phyloP scores from a whole-genome alignment of 371 early-diverging fungal genomes.

The Saksenaea oblongispora region DNA sequence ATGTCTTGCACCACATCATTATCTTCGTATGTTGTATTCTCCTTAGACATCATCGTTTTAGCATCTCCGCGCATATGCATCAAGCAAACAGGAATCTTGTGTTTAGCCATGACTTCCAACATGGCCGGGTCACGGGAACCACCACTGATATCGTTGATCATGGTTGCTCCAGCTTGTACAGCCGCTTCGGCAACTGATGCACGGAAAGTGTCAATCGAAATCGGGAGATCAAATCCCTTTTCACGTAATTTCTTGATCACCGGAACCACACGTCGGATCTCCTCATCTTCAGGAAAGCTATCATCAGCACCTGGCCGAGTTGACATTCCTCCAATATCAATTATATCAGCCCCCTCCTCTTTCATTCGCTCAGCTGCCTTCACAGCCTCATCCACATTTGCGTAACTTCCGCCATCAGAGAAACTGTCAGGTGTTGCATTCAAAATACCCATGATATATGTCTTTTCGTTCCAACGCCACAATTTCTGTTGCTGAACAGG shows the following conservation, averaged over 20 bases:
- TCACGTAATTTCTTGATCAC: conserved; percentile 79
- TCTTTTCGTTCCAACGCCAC: conserved; percentile 69
- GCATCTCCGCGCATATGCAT: conserved; percentile 98
- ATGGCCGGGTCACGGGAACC: conserved; percentile 84
- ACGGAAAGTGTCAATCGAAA: conserved; percentile 94
- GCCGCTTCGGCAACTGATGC: conserved; percentile 83
- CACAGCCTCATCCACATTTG: conserved; percentile 68
- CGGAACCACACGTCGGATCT: conserved; percentile 84
- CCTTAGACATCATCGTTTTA: conserved; percentile 82
- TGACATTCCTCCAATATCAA: conserved; percentile 97
- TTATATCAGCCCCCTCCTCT: conserved; percentile 84
- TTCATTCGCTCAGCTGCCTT: conserved; percentile 72
- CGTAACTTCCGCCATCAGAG: conserved; percentile 87
- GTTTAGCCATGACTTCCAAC: conserved; percentile 76
- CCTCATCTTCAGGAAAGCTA: conserved; percentile 77
- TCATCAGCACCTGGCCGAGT: conserved; percentile 90
- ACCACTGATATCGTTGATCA: conserved; percentile 96
- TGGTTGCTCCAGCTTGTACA: conserved; percentile 78
- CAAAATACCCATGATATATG: conserved; percentile 94
- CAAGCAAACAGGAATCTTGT: conserved; percentile 85
- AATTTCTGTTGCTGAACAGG: conserved; percentile 51
- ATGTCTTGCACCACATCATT: conserved; percentile 77
- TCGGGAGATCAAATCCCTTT: conserved; percentile 64
- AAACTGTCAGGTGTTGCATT: conserved; percentile 98
- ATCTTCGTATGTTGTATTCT: conserved; percentile 66